Conservation (phyloP, 2,329 filamentous ascomycete genomes). For the Alternaria sp. region DNA sequence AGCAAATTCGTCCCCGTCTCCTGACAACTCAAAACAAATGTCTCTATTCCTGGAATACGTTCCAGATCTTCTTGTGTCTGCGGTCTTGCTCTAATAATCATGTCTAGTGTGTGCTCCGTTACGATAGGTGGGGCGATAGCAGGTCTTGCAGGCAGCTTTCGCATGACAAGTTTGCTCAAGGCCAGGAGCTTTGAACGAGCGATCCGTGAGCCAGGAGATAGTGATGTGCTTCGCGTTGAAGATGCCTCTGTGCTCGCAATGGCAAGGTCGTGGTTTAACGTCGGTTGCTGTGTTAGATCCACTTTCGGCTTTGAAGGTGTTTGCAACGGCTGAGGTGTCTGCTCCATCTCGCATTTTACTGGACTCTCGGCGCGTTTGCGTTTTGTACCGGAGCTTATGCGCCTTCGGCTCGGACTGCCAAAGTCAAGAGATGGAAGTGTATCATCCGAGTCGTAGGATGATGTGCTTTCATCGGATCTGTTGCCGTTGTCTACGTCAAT, state of each 20-base stretch:
- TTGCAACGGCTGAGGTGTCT: neutral
- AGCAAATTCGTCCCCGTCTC: conserved; percentile 33
- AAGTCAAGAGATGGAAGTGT: conserved; percentile 32
- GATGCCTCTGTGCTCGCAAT: neutral
- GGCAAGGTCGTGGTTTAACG: conserved; percentile 1
- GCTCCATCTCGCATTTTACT: conserved; percentile 4
- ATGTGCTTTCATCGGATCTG: neutral
- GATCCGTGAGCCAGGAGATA: conserved; percentile 7
- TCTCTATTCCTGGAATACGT: conserved; percentile 34
- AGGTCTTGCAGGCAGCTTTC: conserved; percentile 20
- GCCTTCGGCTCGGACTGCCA: conserved; percentile 11
- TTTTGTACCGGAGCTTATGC: conserved; percentile 28
- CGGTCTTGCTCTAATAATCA: conserved; percentile 30
- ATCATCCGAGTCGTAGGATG: conserved; percentile 19
- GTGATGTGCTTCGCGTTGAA: neutral
- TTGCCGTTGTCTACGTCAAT: conserved; percentile 17
- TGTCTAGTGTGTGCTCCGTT: conserved; percentile 30
- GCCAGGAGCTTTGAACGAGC: conserved; percentile 39
- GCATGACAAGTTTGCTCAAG: conserved; percentile 38
- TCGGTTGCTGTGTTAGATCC: neutral
- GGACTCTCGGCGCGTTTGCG: conserved; percentile 37
- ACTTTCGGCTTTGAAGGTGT: neutral
- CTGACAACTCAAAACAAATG: conserved; percentile 34
- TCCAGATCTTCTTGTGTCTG: conserved; percentile 35
- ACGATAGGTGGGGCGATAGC: conserved; percentile 25